Evolutionary conservation across 192 early-diverging fungal genomes (phyloP).

Genomic region (Chytriomyces hyalinus): DNA sequence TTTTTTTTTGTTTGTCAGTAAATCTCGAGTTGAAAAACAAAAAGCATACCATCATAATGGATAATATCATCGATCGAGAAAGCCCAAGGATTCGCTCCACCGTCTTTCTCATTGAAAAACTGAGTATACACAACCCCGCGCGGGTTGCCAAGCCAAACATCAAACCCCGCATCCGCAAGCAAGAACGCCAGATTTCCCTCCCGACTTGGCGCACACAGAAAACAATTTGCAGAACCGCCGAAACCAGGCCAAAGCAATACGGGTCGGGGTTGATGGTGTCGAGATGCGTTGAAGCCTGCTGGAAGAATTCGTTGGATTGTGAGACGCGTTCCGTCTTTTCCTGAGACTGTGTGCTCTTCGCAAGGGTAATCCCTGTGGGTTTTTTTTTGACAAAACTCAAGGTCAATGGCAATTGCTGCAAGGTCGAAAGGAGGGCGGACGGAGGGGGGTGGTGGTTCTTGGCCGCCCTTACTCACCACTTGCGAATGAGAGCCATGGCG

Average conservation of each 20-base stretch:
- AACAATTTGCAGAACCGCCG: constrained; percentile 83
- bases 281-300: background rate
- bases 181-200: constrained; percentile 74
- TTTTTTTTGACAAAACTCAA: background rate
- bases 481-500: too few species aligned
- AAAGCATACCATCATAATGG: constrained; percentile 57
- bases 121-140: constrained; percentile 89
- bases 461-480: too few species aligned
- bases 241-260: constrained; percentile 88
- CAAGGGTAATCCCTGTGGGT: constrained; percentile 66
- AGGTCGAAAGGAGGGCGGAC: background rate
- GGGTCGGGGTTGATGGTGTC: constrained; percentile 36
- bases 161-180: constrained; percentile 74
- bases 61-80: constrained; percentile 86
- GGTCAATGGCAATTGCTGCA: background rate
- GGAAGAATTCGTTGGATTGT: constrained; percentile 71
- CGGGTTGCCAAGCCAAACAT: constrained; percentile 88
- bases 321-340: constrained; percentile 75
- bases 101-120: constrained; percentile 44
- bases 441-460: background rate
- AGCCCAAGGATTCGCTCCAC: constrained; percentile 35
- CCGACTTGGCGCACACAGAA: constrained; percentile 77
- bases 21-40: too few species aligned
- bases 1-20: too few species aligned
- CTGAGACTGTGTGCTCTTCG: constrained; percentile 77